Evolutionary conservation across 768 basidiomycete genomes (phyloP).

Genomic region (Cystobasidium tubakii): DNA sequence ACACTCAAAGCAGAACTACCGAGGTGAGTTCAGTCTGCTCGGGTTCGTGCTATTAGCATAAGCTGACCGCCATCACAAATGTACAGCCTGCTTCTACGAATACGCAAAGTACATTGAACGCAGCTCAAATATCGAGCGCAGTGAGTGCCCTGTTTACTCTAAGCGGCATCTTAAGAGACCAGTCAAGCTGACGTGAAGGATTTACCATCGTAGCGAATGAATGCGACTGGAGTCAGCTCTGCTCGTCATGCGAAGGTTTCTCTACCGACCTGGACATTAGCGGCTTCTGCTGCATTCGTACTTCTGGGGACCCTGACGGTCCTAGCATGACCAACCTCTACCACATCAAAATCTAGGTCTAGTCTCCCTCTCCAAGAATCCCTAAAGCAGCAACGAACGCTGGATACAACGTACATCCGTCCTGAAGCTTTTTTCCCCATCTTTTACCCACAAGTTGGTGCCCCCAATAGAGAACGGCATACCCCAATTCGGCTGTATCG

Average conservation of each 20-base stretch:
- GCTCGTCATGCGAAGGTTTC: neutral
- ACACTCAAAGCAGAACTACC: neutral
- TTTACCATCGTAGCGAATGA: neutral
- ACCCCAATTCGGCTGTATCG: neutral
- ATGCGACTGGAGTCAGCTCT: constrained; percentile 34
- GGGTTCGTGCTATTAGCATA: neutral
- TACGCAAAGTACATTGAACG: neutral
- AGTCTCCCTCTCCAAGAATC: neutral
- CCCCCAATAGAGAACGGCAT: too few relatives aligned
- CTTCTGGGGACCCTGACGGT: neutral
- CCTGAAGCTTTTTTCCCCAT: neutral
- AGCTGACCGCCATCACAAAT: neutral
- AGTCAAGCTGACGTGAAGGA: neutral
- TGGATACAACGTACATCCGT: too few relatives aligned
- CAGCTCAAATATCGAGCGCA: neutral
- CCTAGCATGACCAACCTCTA: neutral
- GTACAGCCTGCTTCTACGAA: neutral
- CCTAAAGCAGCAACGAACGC: neutral
- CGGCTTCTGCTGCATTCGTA: neutral
- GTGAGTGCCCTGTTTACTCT: neutral
- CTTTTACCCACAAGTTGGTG: too few relatives aligned
- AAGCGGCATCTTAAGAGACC: neutral
- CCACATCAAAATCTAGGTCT: too few relatives aligned
- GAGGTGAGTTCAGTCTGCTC: neutral
- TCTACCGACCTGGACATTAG: neutral